Percentiles rank a stretch among this genome's conserved stretches.
Conservation (phyloP, 805 yeast genomes). For the Wickerhamomyces ciferrii region DNA sequence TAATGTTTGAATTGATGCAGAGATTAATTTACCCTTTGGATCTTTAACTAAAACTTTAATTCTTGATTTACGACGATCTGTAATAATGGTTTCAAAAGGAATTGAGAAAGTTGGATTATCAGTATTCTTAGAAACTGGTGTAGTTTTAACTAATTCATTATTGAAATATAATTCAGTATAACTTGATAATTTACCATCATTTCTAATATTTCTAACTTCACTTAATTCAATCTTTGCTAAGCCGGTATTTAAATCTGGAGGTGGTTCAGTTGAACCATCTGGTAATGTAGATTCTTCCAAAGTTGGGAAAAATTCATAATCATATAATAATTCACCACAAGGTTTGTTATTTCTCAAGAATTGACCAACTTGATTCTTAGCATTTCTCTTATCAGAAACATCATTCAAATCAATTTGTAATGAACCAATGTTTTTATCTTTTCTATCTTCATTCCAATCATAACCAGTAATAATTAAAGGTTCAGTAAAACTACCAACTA, state of each 20-base stretch:
- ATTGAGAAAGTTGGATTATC: constrained; percentile 66
- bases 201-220: constrained; percentile 47
- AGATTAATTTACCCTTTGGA: constrained; percentile 49
- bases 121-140: constrained; percentile 53
- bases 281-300: constrained; percentile 50
- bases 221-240: constrained; percentile 63
- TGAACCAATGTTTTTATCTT: constrained; percentile 78
- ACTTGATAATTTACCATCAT: constrained; percentile 50
- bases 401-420: constrained; percentile 68
- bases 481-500: constrained; percentile 72
- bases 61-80: constrained; percentile 66
- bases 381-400: constrained; percentile 47
- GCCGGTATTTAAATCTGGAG: constrained; percentile 94
- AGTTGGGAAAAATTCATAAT: constrained; percentile 73
- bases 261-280: constrained; percentile 80
- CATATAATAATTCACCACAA: constrained; percentile 70
- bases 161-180: constrained; percentile 70
- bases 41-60: constrained; percentile 65
- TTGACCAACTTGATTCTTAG: constrained; percentile 43
- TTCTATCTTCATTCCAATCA: constrained; percentile 76
- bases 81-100: constrained; percentile 60
- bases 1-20: constrained; percentile 53
- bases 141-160: constrained; percentile 51
- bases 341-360: constrained; percentile 79
- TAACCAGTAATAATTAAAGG: constrained; percentile 67